Conservation (phyloP, 176 grass and related monocot genomes). For the Urochloa ruziziensis region DNA sequence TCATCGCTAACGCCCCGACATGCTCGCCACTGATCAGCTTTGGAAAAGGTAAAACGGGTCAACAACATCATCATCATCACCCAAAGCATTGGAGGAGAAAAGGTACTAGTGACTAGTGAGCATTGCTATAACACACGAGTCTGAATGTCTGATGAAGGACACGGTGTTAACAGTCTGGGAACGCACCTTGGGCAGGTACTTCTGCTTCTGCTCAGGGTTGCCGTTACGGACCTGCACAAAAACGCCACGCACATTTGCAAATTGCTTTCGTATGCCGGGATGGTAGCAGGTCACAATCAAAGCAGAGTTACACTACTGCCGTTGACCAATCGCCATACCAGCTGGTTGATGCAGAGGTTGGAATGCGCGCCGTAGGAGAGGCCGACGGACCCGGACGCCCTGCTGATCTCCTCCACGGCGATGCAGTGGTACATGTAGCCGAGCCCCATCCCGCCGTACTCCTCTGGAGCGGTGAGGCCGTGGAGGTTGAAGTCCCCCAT, state of each 20-base stretch:
- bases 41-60: conserved; percentile 34
- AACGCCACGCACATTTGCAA: neutral
- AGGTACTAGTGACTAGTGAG: neutral
- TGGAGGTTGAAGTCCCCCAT: conserved; percentile 98
- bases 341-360: conserved; percentile 94
- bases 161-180: neutral
- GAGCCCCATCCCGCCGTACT: conserved; percentile 86
- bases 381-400: conserved; percentile 92
- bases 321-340: conserved; percentile 25
- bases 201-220: conserved; percentile 61
- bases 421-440: conserved; percentile 98
- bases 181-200: conserved; percentile 79
- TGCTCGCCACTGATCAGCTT: conserved; percentile 96
- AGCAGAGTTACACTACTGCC: neutral
- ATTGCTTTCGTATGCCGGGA: neutral
- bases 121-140: too few species aligned
- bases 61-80: neutral
- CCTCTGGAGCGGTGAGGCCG: conserved; percentile 83
- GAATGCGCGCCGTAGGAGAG: conserved; percentile 93
- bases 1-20: conserved; percentile 90
- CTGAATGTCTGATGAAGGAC: neutral
- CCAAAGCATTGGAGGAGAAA: neutral
- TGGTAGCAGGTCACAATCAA: neutral
- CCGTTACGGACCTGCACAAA: conserved; percentile 76
- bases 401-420: conserved; percentile 95